These are phyloP conservation scores for Cenchrus purpureus DNA, from an alignment of 176 grass and related monocot species.

Conservation along the genomic window DNA sequence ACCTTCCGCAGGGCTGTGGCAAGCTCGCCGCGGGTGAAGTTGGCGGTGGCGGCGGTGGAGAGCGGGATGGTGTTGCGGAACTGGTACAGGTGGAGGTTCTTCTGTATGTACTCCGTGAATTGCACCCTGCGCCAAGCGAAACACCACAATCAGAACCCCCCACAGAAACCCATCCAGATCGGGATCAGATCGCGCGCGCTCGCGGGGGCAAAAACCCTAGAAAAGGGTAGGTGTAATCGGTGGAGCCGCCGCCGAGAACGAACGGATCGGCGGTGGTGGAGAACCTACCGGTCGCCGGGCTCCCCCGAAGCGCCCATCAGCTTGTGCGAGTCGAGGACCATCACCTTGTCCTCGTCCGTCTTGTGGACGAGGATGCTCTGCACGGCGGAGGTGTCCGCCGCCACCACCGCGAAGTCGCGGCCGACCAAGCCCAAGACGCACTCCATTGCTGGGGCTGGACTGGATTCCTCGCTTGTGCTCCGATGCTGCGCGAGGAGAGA, in stretches of 20 bases:
- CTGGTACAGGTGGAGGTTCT: slow-evolving; percentile 97
- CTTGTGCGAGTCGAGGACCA: slow-evolving; percentile 96
- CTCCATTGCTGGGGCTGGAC: slow-evolving; percentile 61
- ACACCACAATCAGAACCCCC: neutral
- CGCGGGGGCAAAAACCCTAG: slow-evolving; percentile 7
- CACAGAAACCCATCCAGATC: slow-evolving; percentile 27
- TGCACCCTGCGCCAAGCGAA: slow-evolving; percentile 64
- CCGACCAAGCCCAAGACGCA: slow-evolving; percentile 85
- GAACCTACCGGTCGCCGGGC: slow-evolving; percentile 76
- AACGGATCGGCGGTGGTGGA: neutral
- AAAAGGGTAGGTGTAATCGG: neutral
- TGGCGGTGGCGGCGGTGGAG: slow-evolving; percentile 83
- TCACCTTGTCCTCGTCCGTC: slow-evolving; percentile 97
- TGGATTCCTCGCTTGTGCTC: neutral
- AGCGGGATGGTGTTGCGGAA: slow-evolving; percentile 95
- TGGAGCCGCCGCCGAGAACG: neutral
- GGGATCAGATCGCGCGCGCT: slow-evolving; percentile 32
- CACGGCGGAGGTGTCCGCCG: slow-evolving; percentile 86
- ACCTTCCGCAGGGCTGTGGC: slow-evolving; percentile 93
- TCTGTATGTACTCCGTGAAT: slow-evolving; percentile 99
- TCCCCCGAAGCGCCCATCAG: slow-evolving; percentile 98
- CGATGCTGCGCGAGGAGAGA: neutral
- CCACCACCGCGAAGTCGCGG: slow-evolving; percentile 84
- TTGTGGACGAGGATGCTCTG: slow-evolving; percentile 79
- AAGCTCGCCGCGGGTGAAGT: slow-evolving; percentile 97